Evolutionary conservation across 306 rosid species (phyloP), one percentile per base, ranked within the genome.

Genomic region (Vigna angularis): DNA sequence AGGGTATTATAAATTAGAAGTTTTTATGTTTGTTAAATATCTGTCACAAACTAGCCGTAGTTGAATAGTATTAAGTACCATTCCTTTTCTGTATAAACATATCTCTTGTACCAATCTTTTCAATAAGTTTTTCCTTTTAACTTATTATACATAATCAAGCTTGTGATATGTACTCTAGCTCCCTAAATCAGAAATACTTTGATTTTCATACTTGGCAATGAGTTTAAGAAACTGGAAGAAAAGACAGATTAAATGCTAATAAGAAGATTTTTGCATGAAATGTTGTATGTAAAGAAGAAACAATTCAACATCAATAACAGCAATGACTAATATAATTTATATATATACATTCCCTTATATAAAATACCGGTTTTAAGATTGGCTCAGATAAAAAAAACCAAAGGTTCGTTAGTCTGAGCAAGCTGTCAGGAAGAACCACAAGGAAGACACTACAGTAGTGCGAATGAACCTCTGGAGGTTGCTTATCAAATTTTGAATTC

Each of bases 401-500:
- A 44, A 22, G 34, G 66, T 65, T 42, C 57, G n/a, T 77, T 66
- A 14, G 22, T 45, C 66, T 40, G 22, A 62, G 22, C 44, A 61
- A 30, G 44, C 44, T 13, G 18, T 58, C 24, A 8, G 15, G 9
- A 63, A 65, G 16, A 9, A 55, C 30, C 40, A 34, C 75, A 55
- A n/a, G 50, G 66, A 76, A 70, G 3, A 45, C 28, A 24, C 22
- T 51, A 52, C 8, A 61, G 32, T 20, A 42, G 52, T 32, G 67
- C 45, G 18, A n/a, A 58, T 66, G 64, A 55, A 63, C 68, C 79
- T 76, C 56, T n/a, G 32, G 64, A 53, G 57, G 28, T 52, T 47
- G 71, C 22, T 45, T 24, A 73, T 66, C 70, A 66, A 72, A 51
- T 62, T 72, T 50, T 49, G 68, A 52, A 67, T 75, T 80, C 81